Percentiles rank a stretch among this genome's conserved stretches.
These are phyloP conservation scores for Stromatinia cepivora DNA, from an alignment of 2,329 filamentous ascomycete genomes.

Conservation along the genomic window DNA sequence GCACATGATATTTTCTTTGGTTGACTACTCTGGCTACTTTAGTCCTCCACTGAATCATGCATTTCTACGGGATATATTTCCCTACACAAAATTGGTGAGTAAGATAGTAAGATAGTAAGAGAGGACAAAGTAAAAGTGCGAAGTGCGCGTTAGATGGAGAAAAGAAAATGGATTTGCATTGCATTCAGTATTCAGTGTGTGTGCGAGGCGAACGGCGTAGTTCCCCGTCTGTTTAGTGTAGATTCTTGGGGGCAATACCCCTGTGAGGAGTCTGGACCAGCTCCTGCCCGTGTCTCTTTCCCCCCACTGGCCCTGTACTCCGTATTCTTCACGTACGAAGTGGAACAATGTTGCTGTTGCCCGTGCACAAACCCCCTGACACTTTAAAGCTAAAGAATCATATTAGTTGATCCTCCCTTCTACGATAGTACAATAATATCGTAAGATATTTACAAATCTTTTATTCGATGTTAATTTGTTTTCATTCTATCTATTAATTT, in stretches of 20 bases:
- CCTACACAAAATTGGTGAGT: not conserved
- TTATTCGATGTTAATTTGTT: not conserved
- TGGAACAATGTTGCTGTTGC: not conserved
- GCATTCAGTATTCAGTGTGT: not conserved
- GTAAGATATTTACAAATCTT: not conserved
- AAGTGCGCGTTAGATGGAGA: not conserved
- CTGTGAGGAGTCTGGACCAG: conserved; percentile 15
- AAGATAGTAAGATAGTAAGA: not conserved
- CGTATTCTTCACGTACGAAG: not conserved
- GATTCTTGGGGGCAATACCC: not conserved
- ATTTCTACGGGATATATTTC: not conserved
- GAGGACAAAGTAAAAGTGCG: not conserved
- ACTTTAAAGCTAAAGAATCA: not conserved
- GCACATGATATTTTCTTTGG: not conserved
- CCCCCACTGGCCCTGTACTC: conserved; percentile 3
- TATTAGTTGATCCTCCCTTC: not conserved
- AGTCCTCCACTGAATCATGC: not conserved
- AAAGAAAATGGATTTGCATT: not conserved
- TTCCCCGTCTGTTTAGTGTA: conserved; percentile 4
- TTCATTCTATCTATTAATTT: not conserved
- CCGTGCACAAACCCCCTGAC: not conserved
- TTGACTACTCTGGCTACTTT: not conserved
- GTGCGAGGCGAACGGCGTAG: conserved; percentile 13
- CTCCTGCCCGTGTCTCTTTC: not conserved
- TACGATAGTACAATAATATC: not conserved